Percentiles rank a stretch among this genome's conserved stretches.
Conservation (phyloP, 768 basidiomycete genomes). For the Trametes gibbosa region DNA sequence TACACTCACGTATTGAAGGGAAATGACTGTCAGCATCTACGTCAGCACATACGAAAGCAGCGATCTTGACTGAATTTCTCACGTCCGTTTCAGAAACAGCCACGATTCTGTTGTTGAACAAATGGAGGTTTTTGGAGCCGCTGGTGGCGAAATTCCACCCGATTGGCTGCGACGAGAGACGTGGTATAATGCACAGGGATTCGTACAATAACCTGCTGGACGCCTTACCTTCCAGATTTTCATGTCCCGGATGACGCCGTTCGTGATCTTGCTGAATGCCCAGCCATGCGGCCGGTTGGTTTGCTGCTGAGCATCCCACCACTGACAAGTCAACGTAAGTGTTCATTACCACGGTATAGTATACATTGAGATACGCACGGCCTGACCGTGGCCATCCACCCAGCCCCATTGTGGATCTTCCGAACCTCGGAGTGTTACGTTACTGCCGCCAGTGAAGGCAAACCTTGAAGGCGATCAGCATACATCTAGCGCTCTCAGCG, state of each 20-base stretch:
- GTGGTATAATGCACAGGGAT: too few relatives aligned
- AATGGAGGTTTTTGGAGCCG: constrained; percentile 47
- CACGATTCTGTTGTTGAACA: constrained; percentile 52
- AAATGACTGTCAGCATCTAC: constrained; percentile 38
- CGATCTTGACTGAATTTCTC: background rate
- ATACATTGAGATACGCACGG: constrained; percentile 11
- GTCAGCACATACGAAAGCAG: background rate
- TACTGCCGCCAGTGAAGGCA: constrained; percentile 50
- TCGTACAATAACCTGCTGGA: too few relatives aligned
- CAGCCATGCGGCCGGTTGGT: constrained; percentile 55
- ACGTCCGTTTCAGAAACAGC: constrained; percentile 44
- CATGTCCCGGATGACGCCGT: constrained; percentile 55
- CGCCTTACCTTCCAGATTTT: constrained; percentile 35
- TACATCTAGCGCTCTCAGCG: background rate
- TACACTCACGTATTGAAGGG: constrained; percentile 59
- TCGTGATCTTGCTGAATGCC: constrained; percentile 50
- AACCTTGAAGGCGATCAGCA: constrained; percentile 39
- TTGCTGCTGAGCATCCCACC: constrained; percentile 56
- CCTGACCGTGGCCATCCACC: constrained; percentile 59
- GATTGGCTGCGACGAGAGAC: constrained; percentile 37
- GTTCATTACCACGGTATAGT: background rate
- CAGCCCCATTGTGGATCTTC: constrained; percentile 60
- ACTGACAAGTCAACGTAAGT: constrained; percentile 32
- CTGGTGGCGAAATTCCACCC: constrained; percentile 59
- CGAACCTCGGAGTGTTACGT: constrained; percentile 57